phyloP scores from a whole-genome alignment of 352 stramenopile genomes.

The Phytophthora cactorum region DNA sequence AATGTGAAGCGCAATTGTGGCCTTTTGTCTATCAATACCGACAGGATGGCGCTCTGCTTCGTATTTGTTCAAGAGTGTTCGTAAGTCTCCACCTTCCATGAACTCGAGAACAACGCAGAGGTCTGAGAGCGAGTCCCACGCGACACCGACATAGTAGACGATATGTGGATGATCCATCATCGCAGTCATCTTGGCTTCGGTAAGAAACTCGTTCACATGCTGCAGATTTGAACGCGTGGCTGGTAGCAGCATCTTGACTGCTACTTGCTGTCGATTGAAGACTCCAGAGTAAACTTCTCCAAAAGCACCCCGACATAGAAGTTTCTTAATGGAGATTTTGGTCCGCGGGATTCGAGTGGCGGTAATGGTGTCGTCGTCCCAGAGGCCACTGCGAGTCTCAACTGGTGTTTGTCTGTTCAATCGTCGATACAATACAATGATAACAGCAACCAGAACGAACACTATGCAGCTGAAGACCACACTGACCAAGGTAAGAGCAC shows the following conservation, averaged over 20 bases:
- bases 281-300: slow-evolving; percentile 44
- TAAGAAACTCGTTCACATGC: slow-evolving; percentile 46
- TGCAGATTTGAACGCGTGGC: slow-evolving; percentile 16
- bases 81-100: slow-evolving; percentile 45
- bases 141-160: slow-evolving; percentile 56
- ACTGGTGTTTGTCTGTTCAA: slow-evolving; percentile 6
- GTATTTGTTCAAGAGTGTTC: slow-evolving; percentile 32
- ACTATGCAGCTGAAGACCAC: slow-evolving; percentile 10
- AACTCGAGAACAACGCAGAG: slow-evolving; percentile 50
- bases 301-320: slow-evolving; percentile 42
- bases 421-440: slow-evolving; percentile 14
- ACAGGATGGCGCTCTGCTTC: slow-evolving; percentile 9
- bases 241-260: slow-evolving; percentile 50
- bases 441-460: slow-evolving; percentile 3
- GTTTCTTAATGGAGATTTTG: slow-evolving; percentile 32
- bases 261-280: slow-evolving; percentile 42
- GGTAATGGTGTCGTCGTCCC: slow-evolving; percentile 34
- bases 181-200: slow-evolving; percentile 53
- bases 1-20: slow-evolving; percentile 35
- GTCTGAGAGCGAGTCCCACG: slow-evolving; percentile 50
- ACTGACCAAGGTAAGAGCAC: slow-evolving; percentile 7
- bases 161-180: slow-evolving; percentile 56
- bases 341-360: slow-evolving; percentile 36
- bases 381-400: slow-evolving; percentile 22
- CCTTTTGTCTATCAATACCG: slow-evolving; percentile 41